These are phyloP conservation scores for Cryptosporidium parvum DNA, from an alignment of 169 alveolate species.

Conservation along the genomic window DNA sequence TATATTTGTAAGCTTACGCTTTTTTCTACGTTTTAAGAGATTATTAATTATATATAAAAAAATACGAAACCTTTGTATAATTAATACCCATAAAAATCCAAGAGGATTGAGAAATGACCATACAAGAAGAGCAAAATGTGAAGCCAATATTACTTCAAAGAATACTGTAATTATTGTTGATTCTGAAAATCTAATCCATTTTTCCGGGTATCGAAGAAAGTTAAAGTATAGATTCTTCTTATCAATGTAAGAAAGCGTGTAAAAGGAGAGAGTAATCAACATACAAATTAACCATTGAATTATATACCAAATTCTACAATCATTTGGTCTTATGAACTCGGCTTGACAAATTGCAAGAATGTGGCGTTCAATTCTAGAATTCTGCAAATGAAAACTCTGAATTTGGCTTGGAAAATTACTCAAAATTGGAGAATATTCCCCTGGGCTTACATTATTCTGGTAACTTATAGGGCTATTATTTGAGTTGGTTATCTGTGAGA, in stretches of 20 bases:
- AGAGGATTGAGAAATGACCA: slow-evolving; percentile 63
- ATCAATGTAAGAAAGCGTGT: slow-evolving; percentile 15
- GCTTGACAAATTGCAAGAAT: slow-evolving; percentile 43
- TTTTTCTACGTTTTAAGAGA: slow-evolving; percentile 15
- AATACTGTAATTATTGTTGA: slow-evolving; percentile 2
- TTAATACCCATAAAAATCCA: slow-evolving; percentile 58
- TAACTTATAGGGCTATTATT: slow-evolving; percentile 15
- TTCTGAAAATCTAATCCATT: slow-evolving; percentile 46
- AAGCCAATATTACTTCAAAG: background rate
- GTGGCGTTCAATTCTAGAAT: slow-evolving; percentile 41
- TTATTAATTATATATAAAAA: slow-evolving; percentile 33
- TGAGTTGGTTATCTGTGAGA: background rate
- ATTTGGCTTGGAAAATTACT: slow-evolving; percentile 1
- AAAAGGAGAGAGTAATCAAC: slow-evolving; percentile 8
- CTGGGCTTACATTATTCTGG: background rate
- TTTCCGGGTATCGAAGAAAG: slow-evolving; percentile 60
- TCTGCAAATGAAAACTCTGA: slow-evolving; percentile 26
- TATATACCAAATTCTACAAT: slow-evolving; percentile 54
- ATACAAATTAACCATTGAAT: slow-evolving; percentile 60
- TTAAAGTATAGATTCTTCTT: slow-evolving; percentile 29
- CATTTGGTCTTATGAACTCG: slow-evolving; percentile 59
- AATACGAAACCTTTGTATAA: slow-evolving; percentile 39
- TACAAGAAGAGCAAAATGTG: slow-evolving; percentile 31
- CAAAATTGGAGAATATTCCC: slow-evolving; percentile 10
- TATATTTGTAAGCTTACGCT: slow-evolving; percentile 27